Evolutionary conservation across 441 rosid species (phyloP), one percentile per base, ranked within the genome.

Genomic region (Mallotus repandus): DNA sequence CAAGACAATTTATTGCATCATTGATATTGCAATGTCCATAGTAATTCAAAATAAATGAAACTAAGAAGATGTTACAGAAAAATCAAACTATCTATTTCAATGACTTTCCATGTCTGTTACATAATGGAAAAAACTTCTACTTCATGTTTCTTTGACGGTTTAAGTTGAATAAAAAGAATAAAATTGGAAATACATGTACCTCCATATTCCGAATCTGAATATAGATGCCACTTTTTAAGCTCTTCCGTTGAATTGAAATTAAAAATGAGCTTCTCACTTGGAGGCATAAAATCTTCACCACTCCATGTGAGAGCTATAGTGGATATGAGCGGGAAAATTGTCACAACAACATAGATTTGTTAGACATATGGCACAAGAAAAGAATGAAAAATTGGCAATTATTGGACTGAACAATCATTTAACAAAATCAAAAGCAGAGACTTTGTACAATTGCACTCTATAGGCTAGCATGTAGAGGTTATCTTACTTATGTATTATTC

Each of bases 131-230:
- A 41, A 7, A 38, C 19, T 38, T 29, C 29, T 25, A 2, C 32
- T 18, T 48, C 56, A 58, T 73, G 46, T 22, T 54, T 62, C 46
- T 25, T 8, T 11, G 13, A 38, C 16, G 18, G 41, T 52, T 49
- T 18, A 19, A 56, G 50, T 45, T 13, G 13, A 16, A 29, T 12
- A 46, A 18, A 63, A 63, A 61, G 13, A 29, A 12, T 63, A 8
- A 55, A 57, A 63, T 46, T 46, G 29, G 14, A 69, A 53, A 63
- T 52, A 45, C 4, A 63, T 53, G 50, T 85, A 94, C 98, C 97
- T 82, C 97, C 98, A 77, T 82, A 94, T 78, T 92, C 94, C 68
- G 96, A 87, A 83, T 92, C 98, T 1, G 98, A 92, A 83, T 89
- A 92, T 4, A 92, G 80, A 84, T 94, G 97, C 98, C 98, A 92